phyloP scores from a whole-genome alignment of 2,329 filamentous ascomycete genomes.

The Cryoendolithus antarcticus region DNA sequence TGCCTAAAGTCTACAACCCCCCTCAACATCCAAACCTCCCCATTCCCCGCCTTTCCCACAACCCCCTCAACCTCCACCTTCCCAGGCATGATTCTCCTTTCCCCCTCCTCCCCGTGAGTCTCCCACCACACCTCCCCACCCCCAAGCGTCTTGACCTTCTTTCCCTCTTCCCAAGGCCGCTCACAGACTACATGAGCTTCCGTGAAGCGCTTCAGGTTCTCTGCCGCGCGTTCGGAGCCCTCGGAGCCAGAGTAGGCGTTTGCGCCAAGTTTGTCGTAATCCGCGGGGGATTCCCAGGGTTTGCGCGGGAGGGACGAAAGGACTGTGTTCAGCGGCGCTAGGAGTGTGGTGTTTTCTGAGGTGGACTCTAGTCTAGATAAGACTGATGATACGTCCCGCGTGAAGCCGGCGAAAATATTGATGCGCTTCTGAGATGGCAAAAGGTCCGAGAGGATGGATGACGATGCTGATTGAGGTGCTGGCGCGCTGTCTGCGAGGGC shows the following conservation, averaged over 20 bases:
- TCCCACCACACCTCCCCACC: conserved; percentile 77
- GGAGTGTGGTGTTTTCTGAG: conserved; percentile 62
- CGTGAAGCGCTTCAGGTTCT: conserved; percentile 69
- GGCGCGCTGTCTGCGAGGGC: conserved; percentile 13
- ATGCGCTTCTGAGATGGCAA: conserved; percentile 67
- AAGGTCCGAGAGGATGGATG: conserved; percentile 62
- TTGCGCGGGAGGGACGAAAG: conserved; percentile 70
- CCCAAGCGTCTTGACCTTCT: conserved; percentile 55
- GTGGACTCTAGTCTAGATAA: conserved; percentile 56
- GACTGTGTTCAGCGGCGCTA: conserved; percentile 75
- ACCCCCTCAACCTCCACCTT: conserved; percentile 65
- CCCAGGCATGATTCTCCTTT: conserved; percentile 63
- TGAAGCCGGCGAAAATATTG: conserved; percentile 73
- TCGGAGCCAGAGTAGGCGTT: conserved; percentile 63
- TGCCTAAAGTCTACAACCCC: conserved; percentile 43
- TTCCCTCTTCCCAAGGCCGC: conserved; percentile 61
- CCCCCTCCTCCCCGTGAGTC: conserved; percentile 51
- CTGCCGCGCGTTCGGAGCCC: conserved; percentile 62
- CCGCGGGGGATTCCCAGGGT: conserved; percentile 68
- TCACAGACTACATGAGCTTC: conserved; percentile 68
- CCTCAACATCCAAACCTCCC: conserved; percentile 71
- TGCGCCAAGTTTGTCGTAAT: conserved; percentile 56
- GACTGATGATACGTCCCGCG: conserved; percentile 60
- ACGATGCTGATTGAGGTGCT: conserved; percentile 30
- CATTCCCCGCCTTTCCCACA: conserved; percentile 68